These are phyloP conservation scores for Rhizophagus clarus DNA, from an alignment of 192 early-diverging fungal species.

Conservation along the genomic window DNA sequence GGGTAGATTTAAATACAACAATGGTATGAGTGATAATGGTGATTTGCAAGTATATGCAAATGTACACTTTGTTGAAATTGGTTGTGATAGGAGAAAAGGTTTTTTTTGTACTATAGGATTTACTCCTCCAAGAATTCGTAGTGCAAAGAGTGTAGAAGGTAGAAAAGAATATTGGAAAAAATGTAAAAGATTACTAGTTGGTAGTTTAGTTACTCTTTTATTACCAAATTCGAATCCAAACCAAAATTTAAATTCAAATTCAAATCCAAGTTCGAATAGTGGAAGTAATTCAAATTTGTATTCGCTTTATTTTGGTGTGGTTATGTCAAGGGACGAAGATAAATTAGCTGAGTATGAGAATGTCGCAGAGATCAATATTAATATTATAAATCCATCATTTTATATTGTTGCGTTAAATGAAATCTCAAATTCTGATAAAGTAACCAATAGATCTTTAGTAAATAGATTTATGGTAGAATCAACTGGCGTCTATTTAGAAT, in stretches of 20 bases:
- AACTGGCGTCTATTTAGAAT: slow-evolving; percentile 39
- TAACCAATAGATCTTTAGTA: neutral
- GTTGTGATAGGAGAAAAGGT: slow-evolving; percentile 20
- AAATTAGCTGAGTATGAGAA: slow-evolving; percentile 27
- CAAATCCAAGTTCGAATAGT: too few species aligned
- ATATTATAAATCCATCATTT: slow-evolving; percentile 37
- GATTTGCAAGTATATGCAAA: slow-evolving; percentile 43
- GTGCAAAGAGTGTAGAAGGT: neutral
- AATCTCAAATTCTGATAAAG: neutral
- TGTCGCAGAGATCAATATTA: slow-evolving; percentile 32
- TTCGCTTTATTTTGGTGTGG: slow-evolving; percentile 36
- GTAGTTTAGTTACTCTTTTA: slow-evolving; percentile 47
- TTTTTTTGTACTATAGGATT: slow-evolving; percentile 37
- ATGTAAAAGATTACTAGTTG: slow-evolving; percentile 44
- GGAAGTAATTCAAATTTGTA: neutral
- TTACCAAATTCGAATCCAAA: too few species aligned
- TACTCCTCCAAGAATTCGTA: neutral
- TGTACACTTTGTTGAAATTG: slow-evolving; percentile 41
- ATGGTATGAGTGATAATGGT: slow-evolving; percentile 3
- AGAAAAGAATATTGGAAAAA: slow-evolving; percentile 51
- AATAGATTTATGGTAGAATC: slow-evolving; percentile 42
- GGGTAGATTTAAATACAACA: slow-evolving; percentile 29
- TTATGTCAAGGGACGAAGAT: slow-evolving; percentile 36
- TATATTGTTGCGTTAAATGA: slow-evolving; percentile 30
- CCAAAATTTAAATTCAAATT: too few species aligned